phyloP scores from a whole-genome alignment of 331 rosid species.

The Rhamnella rubrinervis region DNA sequence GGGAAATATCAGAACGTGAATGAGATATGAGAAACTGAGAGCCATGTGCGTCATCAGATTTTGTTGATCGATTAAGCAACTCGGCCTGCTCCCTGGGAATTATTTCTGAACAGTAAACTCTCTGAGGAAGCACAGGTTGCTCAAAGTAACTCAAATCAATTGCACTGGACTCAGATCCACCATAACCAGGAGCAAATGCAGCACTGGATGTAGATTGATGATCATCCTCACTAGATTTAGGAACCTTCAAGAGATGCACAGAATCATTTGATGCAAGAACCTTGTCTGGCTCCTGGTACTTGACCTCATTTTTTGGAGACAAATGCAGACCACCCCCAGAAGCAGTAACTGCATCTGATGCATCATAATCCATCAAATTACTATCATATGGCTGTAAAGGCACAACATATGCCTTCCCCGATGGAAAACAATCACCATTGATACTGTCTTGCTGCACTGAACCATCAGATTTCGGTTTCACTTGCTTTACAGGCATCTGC shows the following conservation, averaged over 20 bases:
- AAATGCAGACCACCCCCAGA: constrained; percentile 40
- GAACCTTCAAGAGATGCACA: constrained; percentile 39
- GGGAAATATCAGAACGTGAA: constrained; percentile 46
- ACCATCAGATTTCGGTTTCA: constrained; percentile 34
- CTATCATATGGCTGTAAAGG: constrained; percentile 48
- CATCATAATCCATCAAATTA: constrained; percentile 38
- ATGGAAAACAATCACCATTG: constrained; percentile 35
- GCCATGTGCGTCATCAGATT: constrained; percentile 73
- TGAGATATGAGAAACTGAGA: constrained; percentile 52
- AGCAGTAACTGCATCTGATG: constrained; percentile 32
- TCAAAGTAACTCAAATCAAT: constrained; percentile 61
- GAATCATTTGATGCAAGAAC: constrained; percentile 41
- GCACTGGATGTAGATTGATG: constrained; percentile 36
- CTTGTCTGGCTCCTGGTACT: constrained; percentile 48
- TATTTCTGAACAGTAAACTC: constrained; percentile 85
- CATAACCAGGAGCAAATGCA: constrained; percentile 47
- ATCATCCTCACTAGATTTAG: constrained; percentile 53
- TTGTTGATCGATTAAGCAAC: constrained; percentile 67
- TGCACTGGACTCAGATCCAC: constrained; percentile 51
- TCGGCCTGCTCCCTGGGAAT: constrained; percentile 85
- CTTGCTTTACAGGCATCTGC: constrained; percentile 36
- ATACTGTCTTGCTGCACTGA: constrained; percentile 46
- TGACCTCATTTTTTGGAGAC: constrained; percentile 42
- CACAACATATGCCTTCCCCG: constrained; percentile 32
- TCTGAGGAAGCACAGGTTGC: constrained; percentile 60